Percentiles rank a stretch among this genome's conserved stretches.
These are phyloP conservation scores for Opeltia flavorubescens DNA, from an alignment of 495 filamentous ascomycete genomes.

Conservation along the genomic window DNA sequence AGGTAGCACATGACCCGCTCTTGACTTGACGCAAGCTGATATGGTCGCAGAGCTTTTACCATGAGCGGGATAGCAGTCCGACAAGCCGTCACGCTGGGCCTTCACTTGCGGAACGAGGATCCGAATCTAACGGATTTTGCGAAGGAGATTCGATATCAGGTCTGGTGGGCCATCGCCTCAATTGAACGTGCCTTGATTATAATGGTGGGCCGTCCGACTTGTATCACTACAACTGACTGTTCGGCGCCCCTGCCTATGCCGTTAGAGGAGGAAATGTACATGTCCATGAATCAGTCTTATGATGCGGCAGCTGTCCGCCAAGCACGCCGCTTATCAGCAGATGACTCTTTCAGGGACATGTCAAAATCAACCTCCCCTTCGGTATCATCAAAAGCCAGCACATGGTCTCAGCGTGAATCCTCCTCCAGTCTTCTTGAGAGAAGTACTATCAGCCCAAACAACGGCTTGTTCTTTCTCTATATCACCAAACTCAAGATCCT, in stretches of 20 bases:
- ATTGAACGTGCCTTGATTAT: constrained; percentile 46
- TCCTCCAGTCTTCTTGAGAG: constrained; percentile 14
- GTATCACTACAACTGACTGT: constrained; percentile 42
- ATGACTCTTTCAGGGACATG: constrained; percentile 5
- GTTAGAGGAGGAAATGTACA: constrained; percentile 36
- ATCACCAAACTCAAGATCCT: constrained; percentile 38
- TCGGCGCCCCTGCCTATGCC: constrained; percentile 47
- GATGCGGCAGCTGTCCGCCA: background rate
- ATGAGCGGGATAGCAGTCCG: constrained; percentile 47
- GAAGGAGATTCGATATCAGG: constrained; percentile 47
- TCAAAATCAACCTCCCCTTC: constrained; percentile 6
- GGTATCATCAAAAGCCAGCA: constrained; percentile 3
- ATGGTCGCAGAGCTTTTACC: constrained; percentile 41
- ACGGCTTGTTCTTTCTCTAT: constrained; percentile 34
- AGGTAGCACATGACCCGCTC: constrained; percentile 26
- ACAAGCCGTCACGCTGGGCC: constrained; percentile 43
- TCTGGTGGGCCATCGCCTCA: constrained; percentile 53
- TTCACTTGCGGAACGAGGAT: constrained; percentile 49
- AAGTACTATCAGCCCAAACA: constrained; percentile 22
- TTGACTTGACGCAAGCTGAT: background rate
- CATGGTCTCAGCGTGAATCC: constrained; percentile 4
- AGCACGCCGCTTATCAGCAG: constrained; percentile 6
- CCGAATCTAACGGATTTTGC: constrained; percentile 33
- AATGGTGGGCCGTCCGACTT: constrained; percentile 53
- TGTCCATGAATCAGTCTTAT: background rate